These are phyloP conservation scores for Aegilops longissima DNA, from an alignment of 176 grass and related monocot genomes.

Conservation along the genomic window DNA sequence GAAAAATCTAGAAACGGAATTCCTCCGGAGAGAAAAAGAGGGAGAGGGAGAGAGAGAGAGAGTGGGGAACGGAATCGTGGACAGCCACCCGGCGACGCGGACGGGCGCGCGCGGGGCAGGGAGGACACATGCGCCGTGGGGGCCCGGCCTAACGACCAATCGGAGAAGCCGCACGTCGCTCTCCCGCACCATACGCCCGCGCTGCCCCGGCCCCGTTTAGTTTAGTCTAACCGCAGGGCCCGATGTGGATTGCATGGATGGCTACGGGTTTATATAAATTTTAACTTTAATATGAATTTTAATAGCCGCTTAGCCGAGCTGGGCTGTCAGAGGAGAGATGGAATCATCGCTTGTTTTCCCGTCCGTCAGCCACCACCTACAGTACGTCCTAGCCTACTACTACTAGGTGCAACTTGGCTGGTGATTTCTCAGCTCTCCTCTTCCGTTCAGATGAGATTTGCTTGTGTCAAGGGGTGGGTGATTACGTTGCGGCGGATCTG, in stretches of 20 bases:
- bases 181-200: background rate
- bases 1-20: constrained; percentile 1
- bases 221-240: background rate
- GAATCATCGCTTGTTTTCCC: background rate
- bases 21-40: no score
- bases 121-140: background rate
- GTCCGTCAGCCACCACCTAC: no score
- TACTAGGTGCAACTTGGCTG: background rate
- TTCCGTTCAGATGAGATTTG: no score
- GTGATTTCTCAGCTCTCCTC: no score
- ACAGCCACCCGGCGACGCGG: constrained; percentile 14
- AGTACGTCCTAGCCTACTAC: no score
- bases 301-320: constrained; percentile 14
- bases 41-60: background rate
- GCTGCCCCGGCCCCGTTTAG: background rate
- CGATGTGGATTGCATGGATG: constrained; percentile 16
- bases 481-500: background rate
- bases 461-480: no score
- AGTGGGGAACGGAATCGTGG: constrained; percentile 6
- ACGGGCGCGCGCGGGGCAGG: background rate
- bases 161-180: constrained; percentile 3
- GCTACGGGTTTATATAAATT: background rate
- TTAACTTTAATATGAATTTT: background rate
- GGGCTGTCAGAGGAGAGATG: background rate
- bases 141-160: constrained; percentile 30